Evolutionary conservation across 2,329 filamentous ascomycete species (phyloP).

Genomic region (Pestalotiopsis sp.): DNA sequence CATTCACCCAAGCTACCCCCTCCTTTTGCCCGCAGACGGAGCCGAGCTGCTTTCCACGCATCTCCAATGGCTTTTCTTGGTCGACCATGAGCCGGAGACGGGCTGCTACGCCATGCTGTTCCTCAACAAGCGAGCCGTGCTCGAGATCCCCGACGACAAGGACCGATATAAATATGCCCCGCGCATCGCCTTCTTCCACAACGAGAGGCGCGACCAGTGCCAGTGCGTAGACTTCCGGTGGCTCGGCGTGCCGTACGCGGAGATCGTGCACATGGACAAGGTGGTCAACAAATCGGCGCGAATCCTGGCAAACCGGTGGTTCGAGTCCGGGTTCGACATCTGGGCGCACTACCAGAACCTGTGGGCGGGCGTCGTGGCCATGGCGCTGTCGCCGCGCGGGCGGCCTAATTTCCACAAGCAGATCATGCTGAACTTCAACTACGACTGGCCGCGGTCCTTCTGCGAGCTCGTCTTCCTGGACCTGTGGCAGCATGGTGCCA

Average conservation of each 20-base stretch:
- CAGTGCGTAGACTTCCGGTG: neutral
- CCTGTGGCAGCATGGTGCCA: neutral
- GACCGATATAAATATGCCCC: neutral
- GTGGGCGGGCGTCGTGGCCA: neutral
- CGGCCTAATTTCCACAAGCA: neutral
- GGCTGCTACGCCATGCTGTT: neutral
- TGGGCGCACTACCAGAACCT: neutral
- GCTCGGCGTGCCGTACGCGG: neutral
- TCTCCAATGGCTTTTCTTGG: neutral
- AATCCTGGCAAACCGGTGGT: neutral
- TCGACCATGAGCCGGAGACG: neutral
- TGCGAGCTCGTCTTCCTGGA: neutral
- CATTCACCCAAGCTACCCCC: neutral
- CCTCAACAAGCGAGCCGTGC: neutral
- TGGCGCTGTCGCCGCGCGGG: neutral
- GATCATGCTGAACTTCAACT: neutral
- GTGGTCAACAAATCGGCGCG: neutral
- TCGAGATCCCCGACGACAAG: neutral
- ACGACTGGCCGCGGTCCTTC: neutral
- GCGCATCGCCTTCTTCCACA: neutral
- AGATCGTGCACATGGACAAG: neutral
- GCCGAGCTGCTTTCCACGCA: neutral
- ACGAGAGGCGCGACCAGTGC: neutral
- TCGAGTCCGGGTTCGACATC: neutral
- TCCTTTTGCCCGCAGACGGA: neutral